Conservation (phyloP, 352 stramenopile species). For the Pythium apleroticum region DNA sequence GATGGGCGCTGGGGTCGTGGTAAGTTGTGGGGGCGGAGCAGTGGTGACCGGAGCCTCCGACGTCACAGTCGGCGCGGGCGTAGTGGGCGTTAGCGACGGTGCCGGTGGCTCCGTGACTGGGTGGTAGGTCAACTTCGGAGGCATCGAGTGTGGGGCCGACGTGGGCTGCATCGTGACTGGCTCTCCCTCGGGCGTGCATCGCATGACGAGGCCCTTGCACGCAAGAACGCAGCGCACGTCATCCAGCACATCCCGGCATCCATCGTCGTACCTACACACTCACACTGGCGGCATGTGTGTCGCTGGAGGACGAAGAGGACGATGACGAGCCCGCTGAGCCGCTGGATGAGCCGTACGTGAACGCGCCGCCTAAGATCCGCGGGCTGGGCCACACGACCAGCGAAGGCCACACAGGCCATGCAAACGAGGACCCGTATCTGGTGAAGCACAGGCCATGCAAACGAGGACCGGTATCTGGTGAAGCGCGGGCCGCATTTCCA, state of each 20-base stretch:
- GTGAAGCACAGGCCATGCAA: too few relatives aligned
- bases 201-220: slow-evolving; percentile 29
- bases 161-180: slow-evolving; percentile 12
- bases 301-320: slow-evolving; percentile 17
- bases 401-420: slow-evolving; percentile 54
- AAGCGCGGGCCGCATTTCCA: slow-evolving; percentile 53
- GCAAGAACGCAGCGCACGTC: slow-evolving; percentile 40
- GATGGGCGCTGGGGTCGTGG: too few relatives aligned
- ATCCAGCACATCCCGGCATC: slow-evolving; percentile 56
- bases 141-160: slow-evolving; percentile 10
- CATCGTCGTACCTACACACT: slow-evolving; percentile 31
- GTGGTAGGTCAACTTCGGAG: slow-evolving; percentile 19
- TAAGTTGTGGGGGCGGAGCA: too few relatives aligned
- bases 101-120: slow-evolving; percentile 15
- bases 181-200: slow-evolving; percentile 20
- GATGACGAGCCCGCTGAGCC: slow-evolving; percentile 21
- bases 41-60: too few relatives aligned
- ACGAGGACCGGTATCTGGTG: slow-evolving; percentile 65
- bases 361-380: slow-evolving; percentile 24
- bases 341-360: background rate
- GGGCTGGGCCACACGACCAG: slow-evolving; percentile 42
- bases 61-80: background rate
- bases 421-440: too few relatives aligned
- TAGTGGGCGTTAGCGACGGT: background rate
- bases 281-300: too few relatives aligned